A percentile compares a stretch with the other conserved stretches of the same genome.
These are phyloP conservation scores for Vitis cinerea DNA, from an alignment of 164 flowering plant genomes.

Conservation along the genomic window DNA sequence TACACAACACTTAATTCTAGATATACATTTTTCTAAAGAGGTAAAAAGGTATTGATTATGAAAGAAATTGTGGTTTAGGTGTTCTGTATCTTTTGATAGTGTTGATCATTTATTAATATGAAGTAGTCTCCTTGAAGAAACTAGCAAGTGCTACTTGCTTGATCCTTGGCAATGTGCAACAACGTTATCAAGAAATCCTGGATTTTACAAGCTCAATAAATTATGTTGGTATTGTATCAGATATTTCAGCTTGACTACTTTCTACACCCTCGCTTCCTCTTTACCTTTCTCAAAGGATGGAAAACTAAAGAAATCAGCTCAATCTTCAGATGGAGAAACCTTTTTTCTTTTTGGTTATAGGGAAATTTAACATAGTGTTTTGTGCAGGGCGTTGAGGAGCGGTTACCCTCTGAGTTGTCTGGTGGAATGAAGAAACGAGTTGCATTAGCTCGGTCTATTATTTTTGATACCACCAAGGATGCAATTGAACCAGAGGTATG, in stretches of 20 bases:
- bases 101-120: neutral
- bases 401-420: constrained; percentile 93
- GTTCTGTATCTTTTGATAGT: neutral
- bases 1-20: neutral
- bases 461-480: constrained; percentile 77
- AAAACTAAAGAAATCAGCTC: too few relatives aligned
- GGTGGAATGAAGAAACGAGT: constrained; percentile 99
- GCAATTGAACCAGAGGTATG: constrained; percentile 90
- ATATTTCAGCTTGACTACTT: too few relatives aligned
- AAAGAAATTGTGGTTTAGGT: neutral
- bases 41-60: neutral
- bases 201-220: neutral
- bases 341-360: neutral
- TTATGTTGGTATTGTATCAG: too few relatives aligned
- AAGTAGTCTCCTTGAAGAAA: neutral
- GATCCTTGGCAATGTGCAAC: neutral
- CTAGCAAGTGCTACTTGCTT: neutral
- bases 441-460: constrained; percentile 93
- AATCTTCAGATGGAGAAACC: neutral
- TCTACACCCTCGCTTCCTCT: too few relatives aligned
- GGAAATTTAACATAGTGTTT: constrained; percentile 1
- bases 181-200: neutral
- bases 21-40: neutral
- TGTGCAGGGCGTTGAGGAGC: constrained; percentile 87
- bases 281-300: too few relatives aligned